Evolutionary conservation across 1,284 basidiomycete species (phyloP).

Genomic region (Rhodotorula mucilaginosa): DNA sequence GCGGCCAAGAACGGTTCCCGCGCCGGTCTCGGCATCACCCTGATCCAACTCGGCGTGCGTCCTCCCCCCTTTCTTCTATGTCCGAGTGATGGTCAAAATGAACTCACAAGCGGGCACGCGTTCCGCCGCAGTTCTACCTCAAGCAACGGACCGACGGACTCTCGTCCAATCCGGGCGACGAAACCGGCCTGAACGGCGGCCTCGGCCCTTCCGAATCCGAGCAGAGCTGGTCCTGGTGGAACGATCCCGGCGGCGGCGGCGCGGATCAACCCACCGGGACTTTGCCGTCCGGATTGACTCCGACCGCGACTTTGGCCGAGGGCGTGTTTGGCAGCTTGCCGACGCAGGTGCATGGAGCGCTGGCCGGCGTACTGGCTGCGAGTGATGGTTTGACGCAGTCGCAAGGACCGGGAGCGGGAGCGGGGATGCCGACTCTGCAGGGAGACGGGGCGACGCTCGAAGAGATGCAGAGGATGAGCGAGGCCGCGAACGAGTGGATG

Average conservation of each 20-base stretch:
- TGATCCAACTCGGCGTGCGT: conserved; percentile 63
- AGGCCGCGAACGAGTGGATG: conserved; percentile 38
- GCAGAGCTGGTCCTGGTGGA: conserved; percentile 38
- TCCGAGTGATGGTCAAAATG: background rate
- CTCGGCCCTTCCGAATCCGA: conserved; percentile 10
- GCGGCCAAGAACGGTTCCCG: conserved; percentile 91
- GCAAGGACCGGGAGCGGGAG: background rate
- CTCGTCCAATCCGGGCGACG: conserved; percentile 9
- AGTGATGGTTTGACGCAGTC: conserved; percentile 5
- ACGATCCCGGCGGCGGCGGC: conserved; percentile 11
- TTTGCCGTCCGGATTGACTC: background rate
- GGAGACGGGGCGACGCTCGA: conserved; percentile 16
- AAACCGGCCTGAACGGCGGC: conserved; percentile 28
- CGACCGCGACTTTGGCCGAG: conserved; percentile 7
- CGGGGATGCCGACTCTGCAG: conserved; percentile 25
- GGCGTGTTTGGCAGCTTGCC: conserved; percentile 27
- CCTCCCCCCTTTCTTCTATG: background rate
- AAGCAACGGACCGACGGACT: conserved; percentile 34
- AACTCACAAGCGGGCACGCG: background rate
- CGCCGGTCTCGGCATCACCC: conserved; percentile 87
- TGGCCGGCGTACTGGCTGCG: conserved; percentile 21
- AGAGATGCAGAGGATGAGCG: conserved; percentile 24
- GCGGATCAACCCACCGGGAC: conserved; percentile 1
- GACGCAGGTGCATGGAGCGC: conserved; percentile 24
- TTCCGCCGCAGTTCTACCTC: conserved; percentile 34